A percentile compares a stretch with the other conserved stretches of the same genome.
Evolutionary conservation across 2,329 filamentous ascomycete genomes (phyloP).

Genomic region (Emergomyces pasteurianus): DNA sequence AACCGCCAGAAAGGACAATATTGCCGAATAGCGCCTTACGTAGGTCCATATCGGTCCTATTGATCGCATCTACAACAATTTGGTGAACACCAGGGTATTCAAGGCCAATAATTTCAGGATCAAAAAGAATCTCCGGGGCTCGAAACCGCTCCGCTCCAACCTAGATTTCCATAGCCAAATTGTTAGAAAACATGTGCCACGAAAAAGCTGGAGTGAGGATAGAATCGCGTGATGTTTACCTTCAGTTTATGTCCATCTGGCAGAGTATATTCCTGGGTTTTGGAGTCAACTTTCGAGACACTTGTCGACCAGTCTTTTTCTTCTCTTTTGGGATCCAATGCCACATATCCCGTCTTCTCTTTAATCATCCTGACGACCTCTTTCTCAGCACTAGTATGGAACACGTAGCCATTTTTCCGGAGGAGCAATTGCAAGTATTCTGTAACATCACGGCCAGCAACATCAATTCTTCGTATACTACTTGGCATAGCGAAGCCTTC

Average conservation of each 20-base stretch:
- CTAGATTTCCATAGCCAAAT: constrained; percentile 30
- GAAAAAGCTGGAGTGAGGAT: neutral
- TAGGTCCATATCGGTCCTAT: constrained; percentile 86
- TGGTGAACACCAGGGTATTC: constrained; percentile 97
- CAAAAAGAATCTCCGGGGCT: constrained; percentile 93
- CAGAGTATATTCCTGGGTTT: constrained; percentile 73
- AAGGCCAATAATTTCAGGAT: constrained; percentile 90
- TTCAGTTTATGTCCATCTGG: constrained; percentile 91
- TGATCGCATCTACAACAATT: constrained; percentile 93
- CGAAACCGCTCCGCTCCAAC: constrained; percentile 89
- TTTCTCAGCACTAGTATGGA: constrained; percentile 97
- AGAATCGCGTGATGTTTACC: constrained; percentile 36
- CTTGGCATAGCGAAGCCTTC: constrained; percentile 95
- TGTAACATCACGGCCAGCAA: constrained; percentile 90
- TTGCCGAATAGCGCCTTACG: constrained; percentile 90
- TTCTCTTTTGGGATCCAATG: constrained; percentile 79
- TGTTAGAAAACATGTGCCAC: neutral
- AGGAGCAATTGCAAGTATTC: constrained; percentile 86
- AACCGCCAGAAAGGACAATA: constrained; percentile 92
- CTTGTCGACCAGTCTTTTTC: constrained; percentile 82
- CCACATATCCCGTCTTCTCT: constrained; percentile 86
- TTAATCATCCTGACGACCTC: constrained; percentile 97
- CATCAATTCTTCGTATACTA: constrained; percentile 89
- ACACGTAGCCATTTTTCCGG: constrained; percentile 83
- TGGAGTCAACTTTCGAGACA: constrained; percentile 63